Evolutionary conservation across 768 basidiomycete species (phyloP).

Genomic region (Xerocomellus chrysenteron): DNA sequence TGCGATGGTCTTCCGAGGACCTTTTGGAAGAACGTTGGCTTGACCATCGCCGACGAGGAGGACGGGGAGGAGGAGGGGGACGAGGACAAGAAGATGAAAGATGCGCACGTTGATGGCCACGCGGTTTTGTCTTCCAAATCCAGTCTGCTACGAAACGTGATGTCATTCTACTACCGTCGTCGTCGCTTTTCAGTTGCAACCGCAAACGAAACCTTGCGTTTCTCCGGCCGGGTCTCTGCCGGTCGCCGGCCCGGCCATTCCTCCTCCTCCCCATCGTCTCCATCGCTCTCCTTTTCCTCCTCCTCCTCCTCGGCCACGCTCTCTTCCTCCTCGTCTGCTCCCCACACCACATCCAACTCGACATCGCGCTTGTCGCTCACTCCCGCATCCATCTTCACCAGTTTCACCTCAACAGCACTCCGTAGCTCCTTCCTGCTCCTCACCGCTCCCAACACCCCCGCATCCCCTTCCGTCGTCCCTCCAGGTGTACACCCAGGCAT

Average conservation of each 20-base stretch:
- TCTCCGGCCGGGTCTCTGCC: slow-evolving; percentile 33
- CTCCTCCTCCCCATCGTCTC: slow-evolving; percentile 35
- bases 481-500: slow-evolving; percentile 40
- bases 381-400: slow-evolving; percentile 53
- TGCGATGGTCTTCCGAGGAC: slow-evolving; percentile 66
- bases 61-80: not conserved
- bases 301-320: slow-evolving; percentile 31
- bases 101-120: slow-evolving; percentile 9
- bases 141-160: slow-evolving; percentile 22
- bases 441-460: slow-evolving; percentile 46
- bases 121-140: slow-evolving; percentile 23
- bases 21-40: slow-evolving; percentile 58
- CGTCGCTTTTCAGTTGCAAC: slow-evolving; percentile 20
- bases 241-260: slow-evolving; percentile 40
- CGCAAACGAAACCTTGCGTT: slow-evolving; percentile 48
- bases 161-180: slow-evolving; percentile 15
- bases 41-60: slow-evolving; percentile 41
- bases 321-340: slow-evolving; percentile 38
- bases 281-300: slow-evolving; percentile 35
- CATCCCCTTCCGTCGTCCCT: slow-evolving; percentile 39
- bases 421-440: slow-evolving; percentile 67
- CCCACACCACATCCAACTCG: slow-evolving; percentile 39
- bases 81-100: not conserved
- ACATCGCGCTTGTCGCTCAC: slow-evolving; percentile 42
- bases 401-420: slow-evolving; percentile 45